Evolutionary conservation across 83 land plant genomes (phyloP).

Genomic region (Picea engelmannii): DNA sequence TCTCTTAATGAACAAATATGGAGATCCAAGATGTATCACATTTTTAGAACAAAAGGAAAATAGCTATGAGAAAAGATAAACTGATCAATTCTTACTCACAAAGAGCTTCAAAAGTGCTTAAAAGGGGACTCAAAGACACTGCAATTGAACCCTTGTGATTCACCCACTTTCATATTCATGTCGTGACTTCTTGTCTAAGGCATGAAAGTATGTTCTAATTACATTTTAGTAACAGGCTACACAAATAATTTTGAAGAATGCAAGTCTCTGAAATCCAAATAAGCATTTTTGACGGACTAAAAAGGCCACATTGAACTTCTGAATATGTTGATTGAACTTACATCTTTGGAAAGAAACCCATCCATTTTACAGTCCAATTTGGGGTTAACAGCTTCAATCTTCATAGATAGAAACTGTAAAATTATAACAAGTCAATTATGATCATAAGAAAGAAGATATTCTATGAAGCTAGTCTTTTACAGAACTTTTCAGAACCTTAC

Average conservation of each 20-base stretch:
- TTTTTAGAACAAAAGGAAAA: neutral
- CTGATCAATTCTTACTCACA: neutral
- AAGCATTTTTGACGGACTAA: neutral
- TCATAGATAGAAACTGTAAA: slow-evolving; percentile 48
- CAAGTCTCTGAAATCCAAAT: slow-evolving; percentile 7
- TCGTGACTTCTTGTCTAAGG: no score
- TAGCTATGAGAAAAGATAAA: neutral
- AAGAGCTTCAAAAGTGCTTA: neutral
- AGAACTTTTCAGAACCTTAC: neutral
- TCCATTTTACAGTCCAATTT: slow-evolving; percentile 43
- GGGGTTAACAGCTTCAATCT: slow-evolving; percentile 54
- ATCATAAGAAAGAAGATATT: neutral
- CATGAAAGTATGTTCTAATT: neutral
- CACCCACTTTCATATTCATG: neutral
- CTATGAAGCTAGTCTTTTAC: neutral
- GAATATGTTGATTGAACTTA: neutral
- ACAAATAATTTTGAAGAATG: neutral
- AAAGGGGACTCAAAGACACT: neutral
- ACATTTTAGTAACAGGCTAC: neutral
- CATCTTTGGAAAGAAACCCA: slow-evolving; percentile 38
- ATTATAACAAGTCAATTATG: neutral
- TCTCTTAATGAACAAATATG: neutral
- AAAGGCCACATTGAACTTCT: neutral
- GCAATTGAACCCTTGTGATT: neutral
- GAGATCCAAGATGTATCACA: neutral